A percentile compares a stretch with the other conserved stretches of the same genome.
These are phyloP conservation scores for Pseudodiploospora longispora DNA, from an alignment of 2,329 filamentous ascomycete species.

Conservation along the genomic window DNA sequence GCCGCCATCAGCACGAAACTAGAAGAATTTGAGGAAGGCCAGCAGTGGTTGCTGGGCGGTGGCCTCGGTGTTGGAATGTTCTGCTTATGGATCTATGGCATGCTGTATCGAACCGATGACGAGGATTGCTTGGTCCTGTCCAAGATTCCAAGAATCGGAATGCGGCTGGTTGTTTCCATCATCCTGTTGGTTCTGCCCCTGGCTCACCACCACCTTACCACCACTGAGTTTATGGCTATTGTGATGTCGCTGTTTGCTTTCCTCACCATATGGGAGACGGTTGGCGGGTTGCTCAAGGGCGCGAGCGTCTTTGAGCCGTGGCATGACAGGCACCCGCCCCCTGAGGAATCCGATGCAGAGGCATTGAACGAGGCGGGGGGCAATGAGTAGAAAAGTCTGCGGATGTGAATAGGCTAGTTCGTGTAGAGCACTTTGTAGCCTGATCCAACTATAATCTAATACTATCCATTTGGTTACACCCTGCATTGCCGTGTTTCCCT, in stretches of 20 bases:
- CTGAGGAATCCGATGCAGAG: slow-evolving; percentile 9
- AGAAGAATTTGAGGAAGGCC: slow-evolving; percentile 31
- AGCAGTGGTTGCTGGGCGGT: slow-evolving; percentile 40
- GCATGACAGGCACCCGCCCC: slow-evolving; percentile 19
- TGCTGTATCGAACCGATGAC: slow-evolving; percentile 33
- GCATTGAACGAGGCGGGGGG: too few relatives aligned
- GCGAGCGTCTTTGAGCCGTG: slow-evolving; percentile 26
- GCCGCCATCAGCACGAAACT: slow-evolving; percentile 31
- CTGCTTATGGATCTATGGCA: slow-evolving; percentile 33
- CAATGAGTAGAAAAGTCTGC: too few relatives aligned
- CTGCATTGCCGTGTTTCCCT: too few relatives aligned
- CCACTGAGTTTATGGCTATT: slow-evolving; percentile 29
- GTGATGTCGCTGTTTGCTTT: slow-evolving; percentile 35
- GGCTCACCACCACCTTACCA: slow-evolving; percentile 23
- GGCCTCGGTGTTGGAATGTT: slow-evolving; percentile 37
- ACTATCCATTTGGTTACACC: too few relatives aligned
- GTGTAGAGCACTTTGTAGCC: too few relatives aligned
- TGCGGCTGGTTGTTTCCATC: slow-evolving; percentile 24
- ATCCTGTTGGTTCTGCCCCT: slow-evolving; percentile 27
- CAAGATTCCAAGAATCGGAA: slow-evolving; percentile 26
- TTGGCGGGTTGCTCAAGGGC: slow-evolving; percentile 24
- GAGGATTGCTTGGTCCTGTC: slow-evolving; percentile 24
- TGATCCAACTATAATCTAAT: too few relatives aligned
- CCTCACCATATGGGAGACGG: slow-evolving; percentile 35
- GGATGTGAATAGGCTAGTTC: too few relatives aligned